Percentiles rank a stretch among this genome's conserved stretches.
Conservation (phyloP, 1,139 yeast genomes). For the Saccharomyces hybrid region DNA sequence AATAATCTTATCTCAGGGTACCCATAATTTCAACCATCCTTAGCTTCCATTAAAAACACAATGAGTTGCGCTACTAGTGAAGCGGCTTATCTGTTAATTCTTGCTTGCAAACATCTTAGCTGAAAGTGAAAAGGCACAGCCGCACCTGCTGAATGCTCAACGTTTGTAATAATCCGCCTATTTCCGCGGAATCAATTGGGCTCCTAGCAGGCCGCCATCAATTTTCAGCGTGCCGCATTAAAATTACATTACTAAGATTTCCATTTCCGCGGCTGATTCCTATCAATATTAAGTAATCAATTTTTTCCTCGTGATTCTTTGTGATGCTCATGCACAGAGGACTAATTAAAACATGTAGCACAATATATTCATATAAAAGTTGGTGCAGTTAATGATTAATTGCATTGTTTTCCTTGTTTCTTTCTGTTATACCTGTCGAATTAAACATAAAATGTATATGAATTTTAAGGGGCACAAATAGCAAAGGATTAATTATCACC, state of each 20-base stretch:
- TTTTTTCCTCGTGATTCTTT: background rate
- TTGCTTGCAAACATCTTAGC: background rate
- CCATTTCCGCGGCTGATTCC: background rate
- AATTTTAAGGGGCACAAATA: background rate
- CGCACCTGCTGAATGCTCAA: background rate
- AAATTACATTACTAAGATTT: background rate
- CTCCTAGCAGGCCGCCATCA: background rate
- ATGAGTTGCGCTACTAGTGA: background rate
- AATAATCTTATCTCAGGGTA: background rate
- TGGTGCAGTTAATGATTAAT: background rate
- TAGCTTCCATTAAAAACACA: background rate
- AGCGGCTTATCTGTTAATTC: background rate
- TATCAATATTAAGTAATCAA: background rate
- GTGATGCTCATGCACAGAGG: background rate
- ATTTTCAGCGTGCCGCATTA: background rate
- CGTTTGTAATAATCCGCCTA: background rate
- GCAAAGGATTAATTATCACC: background rate
- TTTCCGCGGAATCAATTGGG: background rate
- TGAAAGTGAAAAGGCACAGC: background rate
- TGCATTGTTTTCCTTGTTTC: background rate
- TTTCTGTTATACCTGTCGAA: background rate
- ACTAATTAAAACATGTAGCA: background rate
- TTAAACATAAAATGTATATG: background rate
- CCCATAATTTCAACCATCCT: background rate
- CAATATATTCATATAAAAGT: background rate